Conservation (phyloP, 78 protist genomes). For the Tieghemostelium lacteum region DNA sequence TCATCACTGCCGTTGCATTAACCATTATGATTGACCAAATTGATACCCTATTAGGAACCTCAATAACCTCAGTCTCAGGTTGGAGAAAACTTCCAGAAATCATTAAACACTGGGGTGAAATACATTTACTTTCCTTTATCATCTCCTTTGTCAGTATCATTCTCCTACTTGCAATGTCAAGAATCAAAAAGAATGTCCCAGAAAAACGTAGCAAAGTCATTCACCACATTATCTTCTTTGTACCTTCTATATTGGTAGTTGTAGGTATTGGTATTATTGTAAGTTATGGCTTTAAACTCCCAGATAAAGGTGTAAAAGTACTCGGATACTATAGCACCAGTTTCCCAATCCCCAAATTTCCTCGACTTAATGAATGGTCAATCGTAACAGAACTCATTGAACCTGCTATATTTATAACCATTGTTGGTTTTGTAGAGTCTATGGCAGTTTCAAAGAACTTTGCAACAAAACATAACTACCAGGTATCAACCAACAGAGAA, state of each 20-base stretch:
- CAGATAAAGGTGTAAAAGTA: conserved; percentile 8
- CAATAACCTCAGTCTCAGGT: neutral
- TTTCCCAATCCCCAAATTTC: conserved; percentile 56
- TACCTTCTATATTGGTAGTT: conserved; percentile 73
- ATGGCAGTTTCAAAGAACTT: conserved; percentile 58
- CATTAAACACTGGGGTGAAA: conserved; percentile 2
- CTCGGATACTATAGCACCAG: conserved; percentile 30
- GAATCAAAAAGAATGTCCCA: conserved; percentile 34
- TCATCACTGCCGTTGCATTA: conserved; percentile 62
- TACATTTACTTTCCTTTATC: neutral
- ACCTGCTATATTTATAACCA: conserved; percentile 52
- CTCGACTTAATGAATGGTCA: conserved; percentile 31
- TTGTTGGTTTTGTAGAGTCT: conserved; percentile 54
- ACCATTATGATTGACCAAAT: conserved; percentile 58
- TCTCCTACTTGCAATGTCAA: neutral
- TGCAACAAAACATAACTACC: conserved; percentile 60
- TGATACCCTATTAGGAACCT: conserved; percentile 29
- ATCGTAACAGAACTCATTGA: conserved; percentile 20
- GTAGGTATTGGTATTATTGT: conserved; percentile 63
- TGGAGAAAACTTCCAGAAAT: conserved; percentile 36
- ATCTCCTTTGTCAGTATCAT: conserved; percentile 4
- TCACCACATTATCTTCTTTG: conserved; percentile 51
- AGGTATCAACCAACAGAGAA: conserved; percentile 79
- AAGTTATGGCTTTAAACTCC: neutral
- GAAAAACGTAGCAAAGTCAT: conserved; percentile 23